phyloP scores from a whole-genome alignment of 1,139 yeast genomes.

The Blastobotrys serpentis region DNA sequence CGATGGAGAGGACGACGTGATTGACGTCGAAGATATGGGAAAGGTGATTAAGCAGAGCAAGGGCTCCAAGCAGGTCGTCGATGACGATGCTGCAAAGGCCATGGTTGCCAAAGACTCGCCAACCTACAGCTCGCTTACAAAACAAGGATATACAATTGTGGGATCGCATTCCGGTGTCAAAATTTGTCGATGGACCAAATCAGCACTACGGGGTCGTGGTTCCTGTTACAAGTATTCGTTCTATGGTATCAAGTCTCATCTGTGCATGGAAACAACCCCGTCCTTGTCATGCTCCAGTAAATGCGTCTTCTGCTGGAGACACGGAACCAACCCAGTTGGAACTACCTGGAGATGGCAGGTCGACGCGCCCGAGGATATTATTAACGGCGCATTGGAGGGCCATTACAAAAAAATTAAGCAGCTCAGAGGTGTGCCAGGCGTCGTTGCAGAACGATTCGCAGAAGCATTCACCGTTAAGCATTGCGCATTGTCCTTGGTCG shows the following conservation, averaged over 20 bases:
- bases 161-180: constrained; percentile 96
- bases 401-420: constrained; percentile 91
- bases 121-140: constrained; percentile 80
- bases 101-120: constrained; percentile 93
- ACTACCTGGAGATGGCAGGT: constrained; percentile 97
- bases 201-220: constrained; percentile 91
- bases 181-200: constrained; percentile 94
- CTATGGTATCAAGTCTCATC: constrained; percentile 84
- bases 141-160: constrained; percentile 89
- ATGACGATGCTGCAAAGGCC: constrained; percentile 54
- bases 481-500: constrained; percentile 89
- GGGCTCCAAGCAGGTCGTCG: constrained; percentile 22
- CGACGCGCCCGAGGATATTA: constrained; percentile 79
- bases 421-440: constrained; percentile 95
- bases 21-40: constrained; percentile 88
- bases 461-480: constrained; percentile 88
- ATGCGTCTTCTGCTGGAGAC: constrained; percentile 97
- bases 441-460: constrained; percentile 81
- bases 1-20: constrained; percentile 43
- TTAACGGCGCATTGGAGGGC: constrained; percentile 83
- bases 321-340: constrained; percentile 95
- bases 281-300: constrained; percentile 90
- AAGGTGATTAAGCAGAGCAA: constrained; percentile 47
- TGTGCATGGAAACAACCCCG: constrained; percentile 96
- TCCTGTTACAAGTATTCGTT: constrained; percentile 91